phyloP scores from a whole-genome alignment of 768 basidiomycete genomes.

The Nidularia sp. region DNA sequence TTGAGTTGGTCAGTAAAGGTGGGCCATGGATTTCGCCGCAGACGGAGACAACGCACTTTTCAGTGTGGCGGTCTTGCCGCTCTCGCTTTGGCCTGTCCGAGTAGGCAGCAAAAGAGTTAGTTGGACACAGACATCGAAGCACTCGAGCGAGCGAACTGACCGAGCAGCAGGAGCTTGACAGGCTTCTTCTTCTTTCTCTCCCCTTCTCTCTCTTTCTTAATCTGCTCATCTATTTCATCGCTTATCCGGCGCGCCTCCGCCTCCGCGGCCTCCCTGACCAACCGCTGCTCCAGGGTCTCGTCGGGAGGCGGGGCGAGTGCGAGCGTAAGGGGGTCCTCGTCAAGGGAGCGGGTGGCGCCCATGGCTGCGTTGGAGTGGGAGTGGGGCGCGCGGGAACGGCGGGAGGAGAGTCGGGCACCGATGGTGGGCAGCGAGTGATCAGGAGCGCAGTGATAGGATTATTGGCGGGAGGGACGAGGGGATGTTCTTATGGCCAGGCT shows the following conservation, averaged over 20 bases:
- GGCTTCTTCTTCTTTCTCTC: conserved; percentile 63
- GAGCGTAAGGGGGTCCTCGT: conserved; percentile 60
- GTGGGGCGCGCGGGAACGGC: not conserved
- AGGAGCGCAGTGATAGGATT: too few relatives aligned
- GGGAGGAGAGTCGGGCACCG: not conserved
- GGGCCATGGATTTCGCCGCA: not conserved
- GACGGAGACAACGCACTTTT: conserved; percentile 46
- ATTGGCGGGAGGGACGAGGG: too few relatives aligned
- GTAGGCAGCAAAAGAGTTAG: not conserved
- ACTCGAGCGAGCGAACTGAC: conserved; percentile 22
- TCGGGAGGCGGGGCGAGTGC: conserved; percentile 60
- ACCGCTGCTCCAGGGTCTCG: conserved; percentile 57
- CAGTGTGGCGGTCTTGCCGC: conserved; percentile 75
- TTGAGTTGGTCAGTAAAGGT: conserved; percentile 5
- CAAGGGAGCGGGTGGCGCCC: conserved; percentile 16
- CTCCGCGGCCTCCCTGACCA: conserved; percentile 55
- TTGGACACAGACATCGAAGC: not conserved
- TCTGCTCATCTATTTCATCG: conserved; percentile 74
- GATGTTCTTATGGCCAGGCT: too few relatives aligned
- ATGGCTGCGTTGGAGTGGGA: not conserved
- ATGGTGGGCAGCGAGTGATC: too few relatives aligned
- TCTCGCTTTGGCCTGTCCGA: conserved; percentile 61
- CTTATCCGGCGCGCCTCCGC: conserved; percentile 59
- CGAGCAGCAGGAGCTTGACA: conserved; percentile 71
- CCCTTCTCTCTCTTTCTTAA: conserved; percentile 54